Conservation (phyloP, 2,329 filamentous ascomycete species). For the Microcyclospora tardicrescens region DNA sequence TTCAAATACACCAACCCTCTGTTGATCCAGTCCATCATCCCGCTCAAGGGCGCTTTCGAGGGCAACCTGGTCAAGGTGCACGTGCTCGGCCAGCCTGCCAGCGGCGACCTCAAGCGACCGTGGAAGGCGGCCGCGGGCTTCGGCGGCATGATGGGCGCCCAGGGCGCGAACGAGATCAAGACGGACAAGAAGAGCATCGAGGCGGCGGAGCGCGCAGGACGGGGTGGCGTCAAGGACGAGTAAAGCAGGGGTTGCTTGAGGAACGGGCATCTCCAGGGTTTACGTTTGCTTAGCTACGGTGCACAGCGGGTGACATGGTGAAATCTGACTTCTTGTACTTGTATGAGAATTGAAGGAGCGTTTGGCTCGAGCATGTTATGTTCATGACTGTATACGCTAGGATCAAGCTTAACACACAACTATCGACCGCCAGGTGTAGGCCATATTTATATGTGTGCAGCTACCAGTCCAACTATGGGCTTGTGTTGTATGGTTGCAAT, state of each 20-base stretch:
- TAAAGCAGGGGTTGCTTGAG: conserved; percentile 16
- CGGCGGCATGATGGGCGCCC: conserved; percentile 54
- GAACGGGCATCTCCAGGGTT: too few species aligned
- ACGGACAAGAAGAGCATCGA: conserved; percentile 58
- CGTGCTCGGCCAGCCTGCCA: conserved; percentile 72
- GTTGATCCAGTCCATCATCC: conserved; percentile 96
- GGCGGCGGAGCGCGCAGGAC: conserved; percentile 37
- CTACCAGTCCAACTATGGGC: too few species aligned
- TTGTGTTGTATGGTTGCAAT: too few species aligned
- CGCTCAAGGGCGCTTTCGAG: conserved; percentile 90
- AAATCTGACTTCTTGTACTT: too few species aligned
- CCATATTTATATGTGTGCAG: too few species aligned
- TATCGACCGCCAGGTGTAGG: too few species aligned
- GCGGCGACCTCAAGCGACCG: conserved; percentile 83
- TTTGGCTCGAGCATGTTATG: too few species aligned
- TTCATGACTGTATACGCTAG: too few species aligned
- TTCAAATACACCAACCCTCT: conserved; percentile 99
- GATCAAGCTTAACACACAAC: too few species aligned
- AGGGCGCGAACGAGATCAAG: conserved; percentile 58
- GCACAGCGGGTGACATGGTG: too few species aligned
- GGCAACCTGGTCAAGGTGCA: conserved; percentile 94
- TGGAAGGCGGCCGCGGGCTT: conserved; percentile 81
- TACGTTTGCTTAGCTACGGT: too few species aligned
- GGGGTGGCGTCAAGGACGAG: conserved; percentile 41
- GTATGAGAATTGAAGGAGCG: too few species aligned